phyloP scores from a whole-genome alignment of 2,329 filamentous ascomycete species.

The Aspergillus chevalieri region DNA sequence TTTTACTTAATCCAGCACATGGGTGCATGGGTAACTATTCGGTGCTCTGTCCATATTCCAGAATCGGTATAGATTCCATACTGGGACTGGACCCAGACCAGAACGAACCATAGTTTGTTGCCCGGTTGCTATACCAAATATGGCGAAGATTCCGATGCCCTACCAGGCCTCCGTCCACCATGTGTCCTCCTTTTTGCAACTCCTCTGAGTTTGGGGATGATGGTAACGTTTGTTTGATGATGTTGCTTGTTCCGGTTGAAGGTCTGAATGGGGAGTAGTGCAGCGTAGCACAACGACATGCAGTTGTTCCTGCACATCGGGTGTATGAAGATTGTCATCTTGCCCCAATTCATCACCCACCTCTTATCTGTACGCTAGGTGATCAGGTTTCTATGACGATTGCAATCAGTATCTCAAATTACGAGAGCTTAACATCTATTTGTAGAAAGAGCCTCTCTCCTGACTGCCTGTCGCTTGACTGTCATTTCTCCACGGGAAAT shows the following conservation, averaged over 20 bases:
- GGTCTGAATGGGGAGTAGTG: no score
- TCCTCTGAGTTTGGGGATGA: background rate
- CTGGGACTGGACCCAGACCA: background rate
- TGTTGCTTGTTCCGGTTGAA: background rate
- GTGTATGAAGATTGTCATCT: background rate
- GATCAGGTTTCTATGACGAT: no score
- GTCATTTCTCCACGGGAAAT: background rate
- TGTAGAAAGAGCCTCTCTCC: background rate
- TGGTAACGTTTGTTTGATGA: background rate
- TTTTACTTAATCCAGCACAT: no score
- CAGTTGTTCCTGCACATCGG: background rate
- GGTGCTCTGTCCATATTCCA: no score
- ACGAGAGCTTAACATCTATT: background rate
- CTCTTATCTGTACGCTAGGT: background rate
- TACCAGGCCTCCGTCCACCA: background rate
- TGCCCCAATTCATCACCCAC: background rate
- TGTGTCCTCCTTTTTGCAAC: background rate
- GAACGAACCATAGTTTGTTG: background rate
- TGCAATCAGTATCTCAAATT: background rate
- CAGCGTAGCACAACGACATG: no score
- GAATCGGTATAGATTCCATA: no score
- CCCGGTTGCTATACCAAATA: background rate
- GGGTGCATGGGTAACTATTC: no score
- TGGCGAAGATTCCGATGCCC: background rate
- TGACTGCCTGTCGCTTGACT: background rate